A percentile compares a stretch with the other conserved stretches of the same genome.
These are phyloP conservation scores for Phylloporus rhodoxanthus DNA, from an alignment of 768 basidiomycete genomes.

Conservation along the genomic window DNA sequence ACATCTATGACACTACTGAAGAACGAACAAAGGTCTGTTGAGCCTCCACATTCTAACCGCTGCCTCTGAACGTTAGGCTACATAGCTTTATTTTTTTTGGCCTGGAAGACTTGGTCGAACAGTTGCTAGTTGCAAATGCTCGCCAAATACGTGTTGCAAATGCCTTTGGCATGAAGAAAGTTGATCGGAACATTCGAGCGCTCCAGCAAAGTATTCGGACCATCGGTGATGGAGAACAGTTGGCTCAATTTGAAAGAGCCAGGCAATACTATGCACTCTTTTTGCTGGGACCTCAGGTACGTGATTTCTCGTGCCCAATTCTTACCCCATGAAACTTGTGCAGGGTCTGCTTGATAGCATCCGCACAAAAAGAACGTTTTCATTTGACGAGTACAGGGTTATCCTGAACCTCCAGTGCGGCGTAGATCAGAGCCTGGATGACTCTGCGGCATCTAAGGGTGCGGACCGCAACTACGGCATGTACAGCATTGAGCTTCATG, in stretches of 20 bases:
- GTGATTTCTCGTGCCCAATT: constrained; percentile 13
- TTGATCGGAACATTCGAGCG: constrained; percentile 82
- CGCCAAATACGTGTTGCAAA: constrained; percentile 66
- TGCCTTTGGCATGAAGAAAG: constrained; percentile 75
- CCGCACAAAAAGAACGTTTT: constrained; percentile 57
- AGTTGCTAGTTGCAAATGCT: constrained; percentile 70
- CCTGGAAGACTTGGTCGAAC: constrained; percentile 78
- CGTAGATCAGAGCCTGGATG: constrained; percentile 56
- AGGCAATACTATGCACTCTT: constrained; percentile 82
- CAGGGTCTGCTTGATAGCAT: constrained; percentile 77
- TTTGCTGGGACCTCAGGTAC: constrained; percentile 64
- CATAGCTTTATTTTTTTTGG: constrained; percentile 84
- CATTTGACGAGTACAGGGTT: constrained; percentile 88
- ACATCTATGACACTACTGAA: constrained; percentile 55
- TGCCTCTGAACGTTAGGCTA: neutral
- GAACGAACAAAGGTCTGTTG: constrained; percentile 60
- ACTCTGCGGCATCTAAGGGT: constrained; percentile 46
- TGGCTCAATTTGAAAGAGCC: constrained; percentile 68
- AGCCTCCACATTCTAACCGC: neutral
- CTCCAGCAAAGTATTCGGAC: constrained; percentile 88
- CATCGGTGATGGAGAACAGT: constrained; percentile 52
- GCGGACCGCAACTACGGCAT: constrained; percentile 72
- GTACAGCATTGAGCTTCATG: constrained; percentile 88
- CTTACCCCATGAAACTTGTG: neutral
- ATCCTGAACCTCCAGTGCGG: constrained; percentile 90